phyloP scores from a whole-genome alignment of 2,329 filamentous ascomycete genomes.

The Aspergillus ruber region DNA sequence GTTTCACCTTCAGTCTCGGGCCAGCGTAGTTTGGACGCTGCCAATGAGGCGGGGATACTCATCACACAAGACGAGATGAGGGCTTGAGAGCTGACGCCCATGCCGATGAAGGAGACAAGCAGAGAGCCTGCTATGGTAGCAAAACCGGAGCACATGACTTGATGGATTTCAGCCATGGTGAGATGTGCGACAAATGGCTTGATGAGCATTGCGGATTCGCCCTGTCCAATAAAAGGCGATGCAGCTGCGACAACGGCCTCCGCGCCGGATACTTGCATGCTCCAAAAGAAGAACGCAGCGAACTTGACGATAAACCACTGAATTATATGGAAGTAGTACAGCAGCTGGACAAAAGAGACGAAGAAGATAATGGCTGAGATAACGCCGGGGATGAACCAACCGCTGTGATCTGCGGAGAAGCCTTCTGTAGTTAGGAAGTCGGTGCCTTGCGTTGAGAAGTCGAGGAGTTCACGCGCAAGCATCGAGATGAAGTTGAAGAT shows the following conservation, averaged over 20 bases:
- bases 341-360: slow-evolving; percentile 79
- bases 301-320: slow-evolving; percentile 90
- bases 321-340: slow-evolving; percentile 72
- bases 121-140: slow-evolving; percentile 88
- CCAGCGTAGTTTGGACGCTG: slow-evolving; percentile 82
- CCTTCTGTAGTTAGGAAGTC: slow-evolving; percentile 58
- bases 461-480: slow-evolving; percentile 66
- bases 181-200: slow-evolving; percentile 78
- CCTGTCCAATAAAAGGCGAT: slow-evolving; percentile 89
- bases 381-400: slow-evolving; percentile 70
- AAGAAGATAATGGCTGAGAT: slow-evolving; percentile 96
- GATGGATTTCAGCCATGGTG: slow-evolving; percentile 81
- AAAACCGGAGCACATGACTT: slow-evolving; percentile 88
- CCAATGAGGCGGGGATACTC: slow-evolving; percentile 87
- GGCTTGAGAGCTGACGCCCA: slow-evolving; percentile 78
- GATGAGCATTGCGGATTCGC: slow-evolving; percentile 89
- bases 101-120: slow-evolving; percentile 74
- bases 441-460: slow-evolving; percentile 68
- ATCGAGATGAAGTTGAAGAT: slow-evolving; percentile 85
- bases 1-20: slow-evolving; percentile 76
- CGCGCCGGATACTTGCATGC: slow-evolving; percentile 76
- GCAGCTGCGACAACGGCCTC: slow-evolving; percentile 92
- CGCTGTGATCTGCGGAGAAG: slow-evolving; percentile 34
- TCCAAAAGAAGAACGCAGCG: slow-evolving; percentile 87
- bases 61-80: slow-evolving; percentile 90